Evolutionary conservation across 192 early-diverging fungal species (phyloP).

Genomic region (Coemansia sp.): DNA sequence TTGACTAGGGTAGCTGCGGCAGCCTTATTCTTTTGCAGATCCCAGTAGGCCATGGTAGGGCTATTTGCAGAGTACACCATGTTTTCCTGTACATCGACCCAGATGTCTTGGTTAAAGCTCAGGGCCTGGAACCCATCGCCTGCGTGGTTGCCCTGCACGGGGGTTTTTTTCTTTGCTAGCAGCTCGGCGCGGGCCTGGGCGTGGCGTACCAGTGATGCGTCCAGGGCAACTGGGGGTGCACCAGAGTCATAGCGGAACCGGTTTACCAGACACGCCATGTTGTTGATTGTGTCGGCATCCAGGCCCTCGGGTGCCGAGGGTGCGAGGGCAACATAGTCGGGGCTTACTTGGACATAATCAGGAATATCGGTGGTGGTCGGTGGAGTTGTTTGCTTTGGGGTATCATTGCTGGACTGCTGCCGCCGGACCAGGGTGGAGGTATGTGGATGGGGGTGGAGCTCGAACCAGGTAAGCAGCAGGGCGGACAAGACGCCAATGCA

Average conservation of each 20-base stretch:
- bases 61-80: conserved; percentile 14
- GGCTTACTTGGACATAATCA: conserved; percentile 37
- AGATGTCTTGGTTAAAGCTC: conserved; percentile 15
- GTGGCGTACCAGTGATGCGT: conserved; percentile 25
- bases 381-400: too few relatives aligned
- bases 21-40: conserved; percentile 5
- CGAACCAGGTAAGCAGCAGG: background rate
- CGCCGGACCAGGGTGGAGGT: background rate
- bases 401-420: background rate
- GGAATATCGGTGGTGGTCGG: conserved; percentile 3
- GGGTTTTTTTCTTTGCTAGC: background rate
- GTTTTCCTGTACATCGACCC: conserved; percentile 30
- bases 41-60: conserved; percentile 39
- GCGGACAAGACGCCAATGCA: background rate
- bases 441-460: background rate
- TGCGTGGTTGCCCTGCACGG: conserved; percentile 4
- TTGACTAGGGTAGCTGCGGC: conserved; percentile 4
- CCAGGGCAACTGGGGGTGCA: conserved; percentile 16
- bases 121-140: background rate
- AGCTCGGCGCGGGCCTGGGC: conserved; percentile 33
- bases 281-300: conserved; percentile 16
- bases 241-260: conserved; percentile 22
- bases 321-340: conserved; percentile 34
- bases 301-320: conserved; percentile 18
- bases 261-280: conserved; percentile 36